A percentile compares a stretch with the other conserved stretches of the same genome.
Evolutionary conservation across 2,329 filamentous ascomycete species (phyloP).

Genomic region (Penicillium paneum): DNA sequence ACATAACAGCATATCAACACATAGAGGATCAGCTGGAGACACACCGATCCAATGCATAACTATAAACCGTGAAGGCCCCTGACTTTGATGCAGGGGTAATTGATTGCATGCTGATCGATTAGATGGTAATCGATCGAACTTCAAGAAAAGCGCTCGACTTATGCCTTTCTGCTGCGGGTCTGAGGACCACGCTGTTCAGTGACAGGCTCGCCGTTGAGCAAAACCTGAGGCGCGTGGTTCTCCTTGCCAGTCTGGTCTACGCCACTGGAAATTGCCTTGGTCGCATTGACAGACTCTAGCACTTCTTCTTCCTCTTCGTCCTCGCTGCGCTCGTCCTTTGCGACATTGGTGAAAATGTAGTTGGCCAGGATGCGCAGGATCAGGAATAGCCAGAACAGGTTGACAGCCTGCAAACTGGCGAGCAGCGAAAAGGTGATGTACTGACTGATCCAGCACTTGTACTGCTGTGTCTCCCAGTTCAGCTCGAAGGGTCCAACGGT

Average conservation of each 20-base stretch:
- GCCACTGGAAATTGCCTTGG: conserved; percentile 29
- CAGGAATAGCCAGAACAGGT: conserved; percentile 47
- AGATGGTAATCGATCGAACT: neutral
- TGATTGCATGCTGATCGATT: neutral
- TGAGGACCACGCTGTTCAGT: conserved; percentile 23
- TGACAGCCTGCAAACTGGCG: conserved; percentile 45
- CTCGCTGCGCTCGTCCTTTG: conserved; percentile 46
- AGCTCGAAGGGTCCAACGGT: conserved; percentile 48
- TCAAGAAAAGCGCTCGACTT: neutral
- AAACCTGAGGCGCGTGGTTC: conserved; percentile 35
- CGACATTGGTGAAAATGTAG: conserved; percentile 40
- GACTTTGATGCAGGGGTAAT: neutral
- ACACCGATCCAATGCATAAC: conserved; percentile 4
- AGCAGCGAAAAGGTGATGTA: conserved; percentile 47
- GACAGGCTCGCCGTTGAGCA: conserved; percentile 41
- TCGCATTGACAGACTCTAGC: conserved; percentile 17
- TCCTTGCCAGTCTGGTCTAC: conserved; percentile 27
- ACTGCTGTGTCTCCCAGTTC: conserved; percentile 50
- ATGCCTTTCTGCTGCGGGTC: conserved; percentile 28
- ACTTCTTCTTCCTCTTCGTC: conserved; percentile 45
- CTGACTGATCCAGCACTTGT: conserved; percentile 50
- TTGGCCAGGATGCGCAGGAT: conserved; percentile 46
- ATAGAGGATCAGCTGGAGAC: conserved; percentile 1
- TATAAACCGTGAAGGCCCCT: conserved; percentile 1
- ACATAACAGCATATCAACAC: conserved; percentile 10